These are phyloP conservation scores for Phyllosticta citribraziliensis DNA, from an alignment of 2,329 filamentous ascomycete species.

Conservation along the genomic window DNA sequence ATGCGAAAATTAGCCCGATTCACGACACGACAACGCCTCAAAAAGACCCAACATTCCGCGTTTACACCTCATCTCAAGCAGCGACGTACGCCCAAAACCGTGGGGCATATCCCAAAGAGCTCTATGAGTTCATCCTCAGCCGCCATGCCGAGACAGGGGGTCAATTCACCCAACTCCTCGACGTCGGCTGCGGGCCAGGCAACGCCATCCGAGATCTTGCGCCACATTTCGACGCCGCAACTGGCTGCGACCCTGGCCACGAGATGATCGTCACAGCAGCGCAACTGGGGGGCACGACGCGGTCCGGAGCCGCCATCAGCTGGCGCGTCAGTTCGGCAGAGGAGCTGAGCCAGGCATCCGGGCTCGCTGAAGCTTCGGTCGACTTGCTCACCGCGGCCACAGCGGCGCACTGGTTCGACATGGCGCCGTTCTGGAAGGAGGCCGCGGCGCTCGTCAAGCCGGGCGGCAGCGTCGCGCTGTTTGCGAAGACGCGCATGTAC, in stretches of 20 bases:
- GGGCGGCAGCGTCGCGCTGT: conserved; percentile 47
- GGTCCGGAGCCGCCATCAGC: conserved; percentile 23
- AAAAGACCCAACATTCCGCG: conserved; percentile 32
- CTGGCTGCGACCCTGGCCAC: conserved; percentile 43
- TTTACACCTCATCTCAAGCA: conserved; percentile 36
- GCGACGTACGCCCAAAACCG: conserved; percentile 36
- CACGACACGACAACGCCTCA: not conserved
- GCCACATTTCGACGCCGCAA: conserved; percentile 34
- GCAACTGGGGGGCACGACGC: conserved; percentile 23
- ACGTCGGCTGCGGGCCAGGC: conserved; percentile 51
- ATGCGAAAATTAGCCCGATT: not conserved
- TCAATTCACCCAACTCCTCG: conserved; percentile 34
- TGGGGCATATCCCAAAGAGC: conserved; percentile 31
- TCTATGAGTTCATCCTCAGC: conserved; percentile 40
- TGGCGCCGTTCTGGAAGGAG: conserved; percentile 39
- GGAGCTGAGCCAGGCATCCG: conserved; percentile 26
- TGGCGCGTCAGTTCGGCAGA: conserved; percentile 40
- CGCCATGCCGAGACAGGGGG: conserved; percentile 41
- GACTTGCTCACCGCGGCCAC: conserved; percentile 44
- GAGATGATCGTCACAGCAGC: conserved; percentile 45
- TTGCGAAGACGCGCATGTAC: conserved; percentile 23
- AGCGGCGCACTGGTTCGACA: conserved; percentile 49
- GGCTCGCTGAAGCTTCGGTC: conserved; percentile 27
- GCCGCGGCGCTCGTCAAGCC: conserved; percentile 41
- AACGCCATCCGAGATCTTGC: conserved; percentile 38